Percentiles rank a stretch among this genome's conserved stretches.
Evolutionary conservation across 139 green algal species (phyloP).

Genomic region (Ostreobium quekettii): DNA sequence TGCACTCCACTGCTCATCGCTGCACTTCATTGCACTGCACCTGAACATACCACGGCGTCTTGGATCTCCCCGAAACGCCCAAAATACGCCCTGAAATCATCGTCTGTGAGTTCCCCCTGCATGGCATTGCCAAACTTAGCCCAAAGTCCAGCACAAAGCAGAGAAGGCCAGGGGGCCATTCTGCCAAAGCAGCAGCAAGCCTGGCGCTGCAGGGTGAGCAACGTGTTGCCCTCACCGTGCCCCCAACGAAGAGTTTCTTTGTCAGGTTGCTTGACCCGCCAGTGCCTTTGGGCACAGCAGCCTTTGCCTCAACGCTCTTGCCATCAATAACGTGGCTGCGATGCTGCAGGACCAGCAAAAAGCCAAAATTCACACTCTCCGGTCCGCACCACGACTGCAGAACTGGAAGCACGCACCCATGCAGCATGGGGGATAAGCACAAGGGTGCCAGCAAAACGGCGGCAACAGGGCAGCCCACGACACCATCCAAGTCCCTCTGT

Average conservation of each 20-base stretch:
- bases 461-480: no score
- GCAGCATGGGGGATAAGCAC: no score
- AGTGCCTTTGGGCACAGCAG: constrained; percentile 50
- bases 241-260: constrained; percentile 66
- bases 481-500: no score
- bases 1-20: no score
- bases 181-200: background rate
- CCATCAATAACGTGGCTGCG: constrained; percentile 51
- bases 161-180: background rate
- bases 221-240: constrained; percentile 35
- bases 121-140: no score
- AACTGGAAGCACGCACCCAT: background rate
- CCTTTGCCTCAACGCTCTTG: constrained; percentile 60
- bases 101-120: constrained; percentile 54
- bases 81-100: constrained; percentile 63
- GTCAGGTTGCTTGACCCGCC: constrained; percentile 26
- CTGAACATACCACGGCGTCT: constrained; percentile 49
- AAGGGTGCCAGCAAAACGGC: background rate
- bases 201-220: background rate
- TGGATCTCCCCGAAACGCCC: constrained; percentile 64
- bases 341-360: constrained; percentile 30
- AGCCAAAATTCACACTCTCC: no score
- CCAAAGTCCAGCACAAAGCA: background rate
- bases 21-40: background rate
- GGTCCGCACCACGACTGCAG: no score